phyloP scores from a whole-genome alignment of 192 early-diverging fungal genomes.

The Coemansia sp. region DNA sequence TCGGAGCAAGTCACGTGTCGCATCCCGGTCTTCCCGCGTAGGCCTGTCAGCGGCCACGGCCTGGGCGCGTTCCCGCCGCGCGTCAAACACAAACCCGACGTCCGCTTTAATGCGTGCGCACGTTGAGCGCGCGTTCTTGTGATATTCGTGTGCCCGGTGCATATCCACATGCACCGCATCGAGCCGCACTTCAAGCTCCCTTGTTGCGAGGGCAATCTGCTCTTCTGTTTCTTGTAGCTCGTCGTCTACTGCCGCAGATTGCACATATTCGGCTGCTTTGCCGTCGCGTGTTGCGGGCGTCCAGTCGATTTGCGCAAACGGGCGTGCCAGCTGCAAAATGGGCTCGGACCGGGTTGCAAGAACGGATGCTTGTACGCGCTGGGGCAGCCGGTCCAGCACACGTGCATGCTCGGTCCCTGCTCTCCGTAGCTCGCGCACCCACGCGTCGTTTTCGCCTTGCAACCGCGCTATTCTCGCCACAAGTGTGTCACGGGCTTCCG shows the following conservation, averaged over 20 bases:
- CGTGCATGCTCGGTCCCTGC: conserved; percentile 33
- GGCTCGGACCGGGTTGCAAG: conserved; percentile 11
- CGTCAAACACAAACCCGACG: conserved; percentile 34
- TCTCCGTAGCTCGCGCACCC: conserved; percentile 41
- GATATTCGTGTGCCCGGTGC: conserved; percentile 25
- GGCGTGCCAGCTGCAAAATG: conserved; percentile 1
- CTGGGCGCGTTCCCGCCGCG: conserved; percentile 25
- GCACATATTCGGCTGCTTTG: not conserved
- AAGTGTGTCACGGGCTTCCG: conserved; percentile 22
- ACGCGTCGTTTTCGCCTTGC: conserved; percentile 26
- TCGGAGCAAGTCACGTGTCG: conserved; percentile 27
- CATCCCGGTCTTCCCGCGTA: conserved; percentile 4
- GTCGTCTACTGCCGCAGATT: not conserved
- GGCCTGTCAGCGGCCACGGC: conserved; percentile 7
- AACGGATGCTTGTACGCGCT: conserved; percentile 13
- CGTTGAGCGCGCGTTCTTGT: conserved; percentile 5
- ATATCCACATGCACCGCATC: conserved; percentile 45
- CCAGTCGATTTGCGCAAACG: conserved; percentile 16
- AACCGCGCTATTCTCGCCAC: conserved; percentile 20
- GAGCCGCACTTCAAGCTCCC: conserved; percentile 39
- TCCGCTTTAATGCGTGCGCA: not conserved
- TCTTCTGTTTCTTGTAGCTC: conserved; percentile 25
- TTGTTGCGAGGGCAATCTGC: conserved; percentile 19
- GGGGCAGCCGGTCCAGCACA: conserved; percentile 34
- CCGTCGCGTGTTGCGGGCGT: not conserved